Percentiles rank a stretch among this genome's conserved stretches.
These are phyloP conservation scores for Neopestalotiopsis rosae DNA, from an alignment of 2,329 filamentous ascomycete genomes.

Conservation along the genomic window DNA sequence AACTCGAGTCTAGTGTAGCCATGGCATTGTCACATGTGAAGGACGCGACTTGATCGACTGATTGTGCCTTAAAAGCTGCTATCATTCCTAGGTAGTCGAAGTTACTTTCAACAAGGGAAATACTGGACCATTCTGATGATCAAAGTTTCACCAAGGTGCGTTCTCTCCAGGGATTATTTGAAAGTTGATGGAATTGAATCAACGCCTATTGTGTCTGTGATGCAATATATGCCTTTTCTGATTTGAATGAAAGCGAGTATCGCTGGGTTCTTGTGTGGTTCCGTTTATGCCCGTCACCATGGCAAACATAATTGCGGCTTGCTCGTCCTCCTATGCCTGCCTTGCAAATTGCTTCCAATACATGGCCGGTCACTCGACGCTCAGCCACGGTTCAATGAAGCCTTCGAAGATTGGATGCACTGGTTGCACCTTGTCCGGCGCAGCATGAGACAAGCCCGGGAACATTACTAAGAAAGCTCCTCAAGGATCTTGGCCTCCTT, in stretches of 20 bases:
- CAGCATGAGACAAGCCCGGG: not conserved
- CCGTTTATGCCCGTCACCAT: not conserved
- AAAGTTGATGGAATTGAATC: not conserved
- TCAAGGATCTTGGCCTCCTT: constrained; percentile 57
- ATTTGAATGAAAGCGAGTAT: not conserved
- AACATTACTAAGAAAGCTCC: constrained; percentile 26
- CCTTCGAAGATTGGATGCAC: not conserved
- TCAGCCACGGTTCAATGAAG: not conserved
- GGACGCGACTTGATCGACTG: not conserved
- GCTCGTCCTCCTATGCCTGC: too few species aligned
- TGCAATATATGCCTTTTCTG: not conserved
- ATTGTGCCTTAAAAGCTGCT: too few species aligned
- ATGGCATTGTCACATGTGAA: not conserved
- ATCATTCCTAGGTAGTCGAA: not conserved
- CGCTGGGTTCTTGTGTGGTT: not conserved
- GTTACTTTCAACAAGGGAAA: too few species aligned
- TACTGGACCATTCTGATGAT: too few species aligned
- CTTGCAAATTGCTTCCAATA: too few species aligned
- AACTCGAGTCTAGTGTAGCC: not conserved
- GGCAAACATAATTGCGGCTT: too few species aligned
- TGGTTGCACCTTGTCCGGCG: not conserved
- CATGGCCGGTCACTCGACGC: not conserved
- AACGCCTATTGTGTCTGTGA: not conserved
- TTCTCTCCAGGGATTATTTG: too few species aligned
- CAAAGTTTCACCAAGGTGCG: too few species aligned